Conservation (phyloP, 768 basidiomycete species). For the Cystobasidiopsis lactophilus region DNA sequence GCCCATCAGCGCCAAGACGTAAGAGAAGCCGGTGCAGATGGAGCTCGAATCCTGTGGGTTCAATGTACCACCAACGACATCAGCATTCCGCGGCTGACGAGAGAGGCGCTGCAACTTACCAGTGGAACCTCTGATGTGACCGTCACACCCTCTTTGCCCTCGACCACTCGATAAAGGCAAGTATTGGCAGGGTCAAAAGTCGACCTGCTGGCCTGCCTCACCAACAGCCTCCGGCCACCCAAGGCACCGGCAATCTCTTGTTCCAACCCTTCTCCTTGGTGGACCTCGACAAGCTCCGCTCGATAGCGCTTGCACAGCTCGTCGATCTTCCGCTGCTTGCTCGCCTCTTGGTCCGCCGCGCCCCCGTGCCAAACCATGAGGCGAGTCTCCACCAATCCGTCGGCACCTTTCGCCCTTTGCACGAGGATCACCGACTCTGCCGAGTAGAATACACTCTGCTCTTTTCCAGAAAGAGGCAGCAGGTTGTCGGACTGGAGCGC, state of each 20-base stretch:
- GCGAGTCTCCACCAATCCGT: not conserved
- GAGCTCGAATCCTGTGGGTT: not conserved
- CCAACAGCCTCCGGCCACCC: too few species aligned
- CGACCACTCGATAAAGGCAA: not conserved
- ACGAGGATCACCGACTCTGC: not conserved
- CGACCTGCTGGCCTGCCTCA: not conserved
- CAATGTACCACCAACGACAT: not conserved
- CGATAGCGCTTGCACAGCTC: not conserved
- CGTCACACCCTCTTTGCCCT: not conserved
- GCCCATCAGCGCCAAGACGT: not conserved
- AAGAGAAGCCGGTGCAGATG: not conserved
- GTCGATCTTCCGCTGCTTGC: not conserved
- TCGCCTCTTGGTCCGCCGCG: not conserved
- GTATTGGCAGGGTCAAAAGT: not conserved
- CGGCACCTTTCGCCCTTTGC: not conserved
- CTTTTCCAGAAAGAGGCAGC: not conserved
- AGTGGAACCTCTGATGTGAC: not conserved
- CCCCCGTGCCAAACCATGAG: not conserved
- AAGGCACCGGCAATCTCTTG: not conserved
- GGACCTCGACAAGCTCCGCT: not conserved
- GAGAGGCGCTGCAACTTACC: not conserved
- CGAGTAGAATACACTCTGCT: not conserved
- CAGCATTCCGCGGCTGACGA: not conserved
- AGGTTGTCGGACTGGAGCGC: too few species aligned
- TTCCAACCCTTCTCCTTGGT: not conserved